Base-by-base conservation (phyloP, 176 grass and related monocot species). In the Lolium multiflorum region DNA sequence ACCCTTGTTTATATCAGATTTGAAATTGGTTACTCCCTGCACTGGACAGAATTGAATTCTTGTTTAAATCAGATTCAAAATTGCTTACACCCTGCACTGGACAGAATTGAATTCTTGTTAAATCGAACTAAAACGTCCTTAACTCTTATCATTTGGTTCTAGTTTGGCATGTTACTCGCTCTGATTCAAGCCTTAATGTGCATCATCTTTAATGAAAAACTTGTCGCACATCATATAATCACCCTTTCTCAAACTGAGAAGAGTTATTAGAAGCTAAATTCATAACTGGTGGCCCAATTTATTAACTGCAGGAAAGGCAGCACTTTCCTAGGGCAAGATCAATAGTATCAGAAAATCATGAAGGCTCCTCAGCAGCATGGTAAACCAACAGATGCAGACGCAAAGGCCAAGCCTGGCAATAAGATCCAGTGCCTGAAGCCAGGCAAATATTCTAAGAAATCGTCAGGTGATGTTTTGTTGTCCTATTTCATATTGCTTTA, bases 381-480 rank as follows among this genome's bases (percentile, higher is more conserved):
- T 86, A 83, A 86, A 82, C 75, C 88, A 85, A 66, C 55, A 81
- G 92, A 68, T 82, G 24, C 76, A 66, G 71, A 81, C 43, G 71
- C 71, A 89, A 90, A 68, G 54, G 73, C 5, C 77, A 88, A 83
- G 76, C 81, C 66, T 89, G 72, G 87, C 24, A 87, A 67, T 80
- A 98, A 90, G 67, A 52, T 80, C 8, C 87, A 87, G 39, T 87
- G 73, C 37, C 76, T 91, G 85, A 96, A 96, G 86, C 82, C 71
- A 44, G 70, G 84, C 54, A 89, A 87, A 66, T 58, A 78, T 71
- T 94, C 85, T 71, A 64, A 87, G 24, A 93, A 94, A 88, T 78
- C 79, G 48, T 67, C 89, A 90, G 94, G 94, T 99, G 77, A 81
- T 87, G 52, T 81, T 17, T 91, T 84, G 41, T 20, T 51, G 41